Evolutionary conservation across 495 filamentous ascomycete genomes (phyloP), one percentile per base, ranked within the genome.

Genomic region (Xylaria acuta): DNA sequence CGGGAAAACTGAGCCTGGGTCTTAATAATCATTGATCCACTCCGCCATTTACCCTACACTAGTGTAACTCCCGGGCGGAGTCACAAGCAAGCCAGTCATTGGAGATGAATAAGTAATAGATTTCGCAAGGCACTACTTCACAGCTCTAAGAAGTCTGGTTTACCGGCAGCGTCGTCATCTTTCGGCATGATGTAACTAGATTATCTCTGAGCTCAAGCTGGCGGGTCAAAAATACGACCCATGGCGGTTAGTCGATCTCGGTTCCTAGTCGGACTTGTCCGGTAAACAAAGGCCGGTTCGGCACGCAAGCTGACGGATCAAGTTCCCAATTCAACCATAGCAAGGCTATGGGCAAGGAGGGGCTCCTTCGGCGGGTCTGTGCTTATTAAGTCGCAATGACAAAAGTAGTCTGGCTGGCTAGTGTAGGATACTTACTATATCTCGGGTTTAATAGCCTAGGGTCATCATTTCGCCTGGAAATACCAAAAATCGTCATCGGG

Each of bases 401-500:
- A 38, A 49, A 40, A 38, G 18, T 9, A 22, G 45, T 36, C 27
- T 67, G 64, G 64, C 30, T 53, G 32, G 38, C 60, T 64, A 41
- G 60, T 6, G 53, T 18, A 25, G n/a, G 54, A 36, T 34, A n/a
- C n/a, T n/a, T 38, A 60, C 58, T 60, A 60, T 38, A 60, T 60
- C 30, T 63, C 36, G 20, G n/a, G 11, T 63, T 41, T 38, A 30
- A 14, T 9, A 5, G 1, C 14, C 64, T 56, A 67, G 65, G 65
- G 12, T 56, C 32, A 67, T 41, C 14, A 43, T 56, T 56, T 56
- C 36, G 11, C 65, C 65, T 43, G 49, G 34, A 12, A 41, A 41
- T 56, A 43, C 32, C 47, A 30, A 27, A 32, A 41, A 40, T 56
- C 65, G 49, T 56, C 65, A 56, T 67, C 65, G 49, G 65, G 43